Percentiles rank a stretch among this genome's conserved stretches.
Conservation (phyloP, 768 basidiomycete genomes). For the Russula sp. region DNA sequence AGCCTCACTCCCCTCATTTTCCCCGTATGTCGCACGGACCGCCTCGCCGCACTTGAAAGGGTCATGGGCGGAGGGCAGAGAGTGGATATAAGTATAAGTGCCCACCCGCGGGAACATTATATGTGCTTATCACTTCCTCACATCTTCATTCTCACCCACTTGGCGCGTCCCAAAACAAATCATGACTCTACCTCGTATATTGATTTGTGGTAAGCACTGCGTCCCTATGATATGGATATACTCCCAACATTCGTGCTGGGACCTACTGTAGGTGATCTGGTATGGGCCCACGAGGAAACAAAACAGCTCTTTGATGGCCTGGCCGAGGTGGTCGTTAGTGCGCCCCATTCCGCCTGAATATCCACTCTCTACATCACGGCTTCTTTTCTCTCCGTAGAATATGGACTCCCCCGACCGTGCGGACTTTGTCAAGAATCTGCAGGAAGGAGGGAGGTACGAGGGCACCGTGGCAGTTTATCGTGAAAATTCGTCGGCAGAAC, state of each 20-base stretch:
- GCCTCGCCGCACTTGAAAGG: neutral
- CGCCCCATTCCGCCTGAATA: neutral
- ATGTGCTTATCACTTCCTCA: neutral
- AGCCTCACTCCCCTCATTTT: neutral
- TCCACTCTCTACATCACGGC: neutral
- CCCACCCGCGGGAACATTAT: neutral
- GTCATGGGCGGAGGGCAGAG: neutral
- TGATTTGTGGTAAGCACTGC: conserved; percentile 32
- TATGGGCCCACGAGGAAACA: conserved; percentile 78
- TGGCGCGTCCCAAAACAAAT: neutral
- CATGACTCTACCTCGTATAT: conserved; percentile 27
- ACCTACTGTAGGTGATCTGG: conserved; percentile 48
- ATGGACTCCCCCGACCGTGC: conserved; percentile 57
- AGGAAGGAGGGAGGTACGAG: conserved; percentile 65
- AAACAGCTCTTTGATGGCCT: conserved; percentile 56
- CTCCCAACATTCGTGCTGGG: neutral
- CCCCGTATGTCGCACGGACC: neutral
- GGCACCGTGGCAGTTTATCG: conserved; percentile 74
- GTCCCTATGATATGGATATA: neutral
- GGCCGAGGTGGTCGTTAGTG: conserved; percentile 71
- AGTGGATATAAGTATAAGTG: neutral
- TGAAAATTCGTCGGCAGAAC: conserved; percentile 57
- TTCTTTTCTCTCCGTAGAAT: conserved; percentile 30
- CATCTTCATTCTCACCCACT: neutral
- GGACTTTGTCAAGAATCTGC: conserved; percentile 61